Evolutionary conservation across 306 rosid species (phyloP).

Genomic region (Vigna angularis): DNA sequence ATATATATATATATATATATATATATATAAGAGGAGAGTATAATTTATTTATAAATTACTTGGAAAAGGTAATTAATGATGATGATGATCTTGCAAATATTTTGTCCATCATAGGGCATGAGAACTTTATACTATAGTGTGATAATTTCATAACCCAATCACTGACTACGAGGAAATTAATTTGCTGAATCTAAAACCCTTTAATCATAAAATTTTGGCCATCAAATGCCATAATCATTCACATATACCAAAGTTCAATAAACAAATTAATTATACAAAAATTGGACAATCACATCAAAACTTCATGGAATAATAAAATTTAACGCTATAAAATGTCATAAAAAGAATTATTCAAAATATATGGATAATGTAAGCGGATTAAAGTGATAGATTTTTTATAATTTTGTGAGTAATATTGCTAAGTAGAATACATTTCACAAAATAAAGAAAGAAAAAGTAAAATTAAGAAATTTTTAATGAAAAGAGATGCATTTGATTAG

Average conservation of each 20-base stretch:
- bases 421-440: not conserved
- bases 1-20: no score
- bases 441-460: not conserved
- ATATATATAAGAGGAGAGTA: no score
- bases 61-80: conserved; percentile 33
- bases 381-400: no score
- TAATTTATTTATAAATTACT: no score
- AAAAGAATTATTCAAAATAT: no score
- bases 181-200: conserved; percentile 6
- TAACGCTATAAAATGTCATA: no score
- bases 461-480: not conserved
- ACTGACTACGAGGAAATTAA: conserved; percentile 16
- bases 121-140: conserved; percentile 24
- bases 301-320: no score
- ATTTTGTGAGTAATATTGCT: no score
- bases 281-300: no score
- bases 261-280: not conserved
- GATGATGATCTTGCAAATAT: conserved; percentile 21
- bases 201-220: conserved; percentile 43
- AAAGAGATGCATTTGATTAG: not conserved
- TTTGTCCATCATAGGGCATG: conserved; percentile 3
- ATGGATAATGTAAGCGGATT: no score
- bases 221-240: conserved; percentile 41
- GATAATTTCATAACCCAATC: conserved; percentile 1
- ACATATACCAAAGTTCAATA: conserved; percentile 3